Base-by-base conservation (phyloP, 1,284 basidiomycete species). In the Pseudozyma sp. region DNA sequence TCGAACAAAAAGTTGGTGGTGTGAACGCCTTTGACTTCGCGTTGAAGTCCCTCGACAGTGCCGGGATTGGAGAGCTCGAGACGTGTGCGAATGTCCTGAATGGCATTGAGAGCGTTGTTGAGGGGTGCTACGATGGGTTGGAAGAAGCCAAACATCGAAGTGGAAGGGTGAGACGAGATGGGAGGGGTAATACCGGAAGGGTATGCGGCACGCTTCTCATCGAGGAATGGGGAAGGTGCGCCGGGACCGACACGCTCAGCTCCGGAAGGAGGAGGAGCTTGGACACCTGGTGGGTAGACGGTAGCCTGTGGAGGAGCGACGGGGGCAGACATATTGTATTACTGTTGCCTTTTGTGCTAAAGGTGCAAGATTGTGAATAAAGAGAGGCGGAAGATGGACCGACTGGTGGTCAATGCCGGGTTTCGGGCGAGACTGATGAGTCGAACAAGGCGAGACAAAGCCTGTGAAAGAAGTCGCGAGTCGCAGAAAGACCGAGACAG, bases 1-100 rank as follows among this genome's bases (percentile, higher is more conserved):
- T 99, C 97, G 86, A 98, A 99, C 85, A 95, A 91, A 87, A 92
- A 96, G 88, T 97, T 97, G 70, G 91, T 92, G 70, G 97, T 87
- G 85, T 94, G 94, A 18, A 94, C 96, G 70, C 94, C 87, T 87
- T 81, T 83, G 42, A 81, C 81, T 57, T 83, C 81, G 16, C 73
- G 61, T 60, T 82, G 81, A 43, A 85, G 74, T 19, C 72, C 62
- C 67, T 85, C 83, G 40, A 82, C 77, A 5, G 82, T 82, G 52
- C 83, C 83, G 5, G 80, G 80, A 70, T 78, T 82, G 50, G 83
- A 77, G 45, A 85, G 75, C 31, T 71, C 74, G 34, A 85, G 77
- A 39, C 58, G 67, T 10, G 64, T 68, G 36, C 82, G 73, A 19
- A 76, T 77, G 47, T 83, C 77, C 40, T 71, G 74, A 39, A 81